These are phyloP conservation scores for Coemansia sp. DNA, from an alignment of 192 early-diverging fungal genomes.

Conservation along the genomic window DNA sequence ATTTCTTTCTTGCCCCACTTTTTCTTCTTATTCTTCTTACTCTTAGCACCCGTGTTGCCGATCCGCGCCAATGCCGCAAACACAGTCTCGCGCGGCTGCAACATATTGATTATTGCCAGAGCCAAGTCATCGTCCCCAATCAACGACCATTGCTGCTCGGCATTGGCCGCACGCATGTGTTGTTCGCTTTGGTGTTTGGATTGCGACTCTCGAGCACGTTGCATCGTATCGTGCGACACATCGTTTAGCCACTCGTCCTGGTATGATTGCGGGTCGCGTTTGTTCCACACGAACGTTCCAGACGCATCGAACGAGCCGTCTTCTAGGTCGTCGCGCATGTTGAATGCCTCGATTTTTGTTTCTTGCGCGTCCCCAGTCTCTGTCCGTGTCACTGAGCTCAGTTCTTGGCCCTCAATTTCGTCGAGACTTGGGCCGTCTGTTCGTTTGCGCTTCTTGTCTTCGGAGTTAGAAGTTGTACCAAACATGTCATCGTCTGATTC, in stretches of 20 bases:
- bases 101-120: conserved; percentile 57
- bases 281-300: conserved; percentile 72
- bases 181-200: conserved; percentile 24
- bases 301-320: conserved; percentile 66
- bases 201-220: conserved; percentile 59
- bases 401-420: conserved; percentile 62
- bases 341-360: conserved; percentile 63
- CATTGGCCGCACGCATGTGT: background rate
- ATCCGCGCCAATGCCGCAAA: conserved; percentile 60
- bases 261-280: conserved; percentile 66
- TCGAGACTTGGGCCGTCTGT: conserved; percentile 21
- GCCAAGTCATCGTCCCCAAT: conserved; percentile 55
- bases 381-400: conserved; percentile 30
- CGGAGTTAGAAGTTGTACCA: conserved; percentile 29
- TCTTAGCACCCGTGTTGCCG: conserved; percentile 31
- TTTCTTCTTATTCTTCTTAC: conserved; percentile 20
- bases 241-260: conserved; percentile 72
- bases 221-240: conserved; percentile 60
- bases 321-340: conserved; percentile 74
- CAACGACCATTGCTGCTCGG: too few relatives aligned
- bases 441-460: conserved; percentile 29
- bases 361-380: conserved; percentile 13
- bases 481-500: conserved; percentile 65
- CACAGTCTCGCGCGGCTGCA: conserved; percentile 63
- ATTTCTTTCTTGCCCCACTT: conserved; percentile 32